Evolutionary conservation across 352 stramenopile species (phyloP), one percentile per base, ranked within the genome.

Genomic region (Thalassiosira pacifica): DNA sequence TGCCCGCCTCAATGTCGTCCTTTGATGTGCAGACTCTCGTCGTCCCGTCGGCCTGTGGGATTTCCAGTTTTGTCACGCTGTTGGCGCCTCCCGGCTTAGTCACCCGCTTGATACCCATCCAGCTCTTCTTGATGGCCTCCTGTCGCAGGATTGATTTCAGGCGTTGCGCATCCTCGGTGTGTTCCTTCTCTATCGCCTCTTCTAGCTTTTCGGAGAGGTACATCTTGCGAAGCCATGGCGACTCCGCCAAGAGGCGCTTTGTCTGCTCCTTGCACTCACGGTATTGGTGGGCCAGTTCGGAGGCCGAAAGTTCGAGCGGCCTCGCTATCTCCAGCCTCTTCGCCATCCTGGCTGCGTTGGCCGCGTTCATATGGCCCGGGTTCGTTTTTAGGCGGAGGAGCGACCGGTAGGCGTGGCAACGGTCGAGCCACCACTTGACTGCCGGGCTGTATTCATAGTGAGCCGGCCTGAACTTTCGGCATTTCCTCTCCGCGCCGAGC

Each of bases 381-480:
- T 24, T 24, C 4, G 22, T 63, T 3, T 63, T 63, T 19, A 63
- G 13, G n/a, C 53, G 9, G 61, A 69, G n/a, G 4, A 69, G 61
- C 61, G 24, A 24, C 6, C 29, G 0, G 3, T 29, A 31, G 1
- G 61, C 61, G 37, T 69, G 61, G 37, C 61, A 52, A 6, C 29
- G 0, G 27, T 69, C 31, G 6, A 69, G 29, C 31, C 29, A 69
- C 22, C 10, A 11, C 11, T 69, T 69, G 13, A 53, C 27, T 18
- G 16, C 29, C 2, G 61, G 61, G 3, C 31, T 53, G 19, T 29
- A 69, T 27, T 69, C 61, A 32, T 69, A 69, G 61, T 53, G 61
- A 11, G 31, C 13, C 1, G 61, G 16, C 9, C 37, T 29, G n/a
- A 48, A 1, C 22, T 53, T 69, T 13, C 61, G n/a, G 19, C 61